Base-by-base conservation (phyloP, 2,329 filamentous ascomycete genomes). In the Balansia obtecta region DNA sequence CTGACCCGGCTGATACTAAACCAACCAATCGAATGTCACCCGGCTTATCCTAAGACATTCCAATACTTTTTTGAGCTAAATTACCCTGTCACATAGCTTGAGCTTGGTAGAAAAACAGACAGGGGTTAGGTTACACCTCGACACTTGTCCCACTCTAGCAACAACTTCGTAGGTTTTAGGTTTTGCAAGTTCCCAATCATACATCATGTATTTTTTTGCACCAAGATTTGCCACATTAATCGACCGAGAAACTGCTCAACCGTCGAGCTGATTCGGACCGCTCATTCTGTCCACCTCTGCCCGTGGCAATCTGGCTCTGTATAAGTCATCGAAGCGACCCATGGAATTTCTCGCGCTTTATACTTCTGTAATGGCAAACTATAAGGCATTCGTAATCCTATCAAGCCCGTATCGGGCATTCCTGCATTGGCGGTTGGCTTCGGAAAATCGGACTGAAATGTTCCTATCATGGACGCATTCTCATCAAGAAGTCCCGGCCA, bases 371-470 rank as follows among this genome's bases (percentile, higher is more conserved):
- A 64, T 0, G 89, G 89, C 7, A 90, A 66, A 64, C 82, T 82
- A 64, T 95, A 95, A n/a, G 89, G 87, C 68, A 95, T 82, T 15
- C 88, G 76, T 30, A 91, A 69, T 0, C 85, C 86, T 4, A 95
- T 74, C 0, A 82, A 55, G 0, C 68, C 60, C 8, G 57, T 58
- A 11, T 46, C 55, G 16, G 57, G 56, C n/a, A 49, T 58, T 8
- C 58, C 54, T n/a, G 59, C 45, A 3, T 15, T 55, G 53, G 7
- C 55, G 54, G 3, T 32, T 58, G 45, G 37, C 52, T 49, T 52
- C 2, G 82, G 80, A 20, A 55, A 61, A 63, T 93, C 83, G 3
- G 62, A 73, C 53, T 75, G 73, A 63, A 90, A 91, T 1, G 78
- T 79, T 1, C 80, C 80, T 1, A 84, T 69, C 85, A 95, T 93